Evolutionary conservation across 148 eudicot species (phyloP), one percentile per base, ranked within the genome.

Genomic region (Diospyros kaki): DNA sequence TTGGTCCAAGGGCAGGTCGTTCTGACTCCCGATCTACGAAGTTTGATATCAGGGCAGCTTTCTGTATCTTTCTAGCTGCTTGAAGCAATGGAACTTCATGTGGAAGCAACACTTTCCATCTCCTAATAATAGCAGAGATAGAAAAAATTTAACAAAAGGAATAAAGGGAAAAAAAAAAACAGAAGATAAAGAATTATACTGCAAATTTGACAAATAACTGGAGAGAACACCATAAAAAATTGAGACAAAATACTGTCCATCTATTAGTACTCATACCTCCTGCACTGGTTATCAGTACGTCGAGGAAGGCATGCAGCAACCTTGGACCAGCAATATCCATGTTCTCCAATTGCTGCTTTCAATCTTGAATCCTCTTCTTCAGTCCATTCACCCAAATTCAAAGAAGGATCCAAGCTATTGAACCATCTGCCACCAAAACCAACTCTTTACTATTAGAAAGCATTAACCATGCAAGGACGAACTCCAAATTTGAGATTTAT

Each of bases 21-120:
- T 90, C 88, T 1, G 88, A 81, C 84, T 92, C 97, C 75, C 98
- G 83, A 76, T 92, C 98, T 43, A 94, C 98, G 74, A 92, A 92
- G 78, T 94, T 92, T 42, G 96, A 86, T 55, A 89, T 84, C 39
- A 89, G 79, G 69, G 92, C 95, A 66, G 66, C 82, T 69, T 71
- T 87, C 73, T 75, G 85, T 39, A 86, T 72, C 75, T 75, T 78
- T 83, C 78, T 84, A 53, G 88, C 92, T 68, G 80, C 91, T 80
- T 83, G 82, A 14, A 84, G 87, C 72, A 69, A 43, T 55, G 84
- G 87, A 51, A 86, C 92, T 76, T 92, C 91, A 68, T 81, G 68
- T 61, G 98, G 98, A 84, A 79, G 84, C 64, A 90, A 75, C 56
- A 52, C 76, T 74, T 58, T 85, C 97, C 97, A 94, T 81, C 97